phyloP scores from a whole-genome alignment of 2,329 filamentous ascomycete species.

The Apiospora koreana region DNA sequence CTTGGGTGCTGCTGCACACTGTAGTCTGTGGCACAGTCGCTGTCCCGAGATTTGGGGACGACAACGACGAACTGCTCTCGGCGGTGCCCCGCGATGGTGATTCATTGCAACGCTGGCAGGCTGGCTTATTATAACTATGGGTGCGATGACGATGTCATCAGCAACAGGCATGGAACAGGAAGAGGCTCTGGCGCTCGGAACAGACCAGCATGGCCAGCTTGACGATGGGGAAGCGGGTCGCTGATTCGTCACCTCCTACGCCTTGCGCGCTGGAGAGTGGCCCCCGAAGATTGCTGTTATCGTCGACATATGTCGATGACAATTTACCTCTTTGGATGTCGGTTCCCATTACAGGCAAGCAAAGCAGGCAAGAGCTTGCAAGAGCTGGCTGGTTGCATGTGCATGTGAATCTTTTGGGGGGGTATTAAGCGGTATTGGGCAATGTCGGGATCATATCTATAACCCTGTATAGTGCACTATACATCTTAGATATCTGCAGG shows the following conservation, averaged over 20 bases:
- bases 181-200: neutral
- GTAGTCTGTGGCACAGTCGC: neutral
- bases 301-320: neutral
- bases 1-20: neutral
- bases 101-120: neutral
- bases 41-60: neutral
- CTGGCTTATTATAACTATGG: neutral
- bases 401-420: neutral
- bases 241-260: slow-evolving; percentile 7
- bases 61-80: neutral
- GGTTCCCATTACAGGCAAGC: neutral
- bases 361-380: neutral
- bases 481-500: slow-evolving; percentile 3
- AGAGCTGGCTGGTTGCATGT: neutral
- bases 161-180: slow-evolving; percentile 1
- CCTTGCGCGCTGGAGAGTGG: neutral
- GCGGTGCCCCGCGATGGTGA: slow-evolving; percentile 4
- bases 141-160: slow-evolving; percentile 4
- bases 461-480: neutral
- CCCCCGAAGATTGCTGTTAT: neutral
- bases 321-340: neutral
- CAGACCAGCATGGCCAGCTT: neutral
- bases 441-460: neutral
- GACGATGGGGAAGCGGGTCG: slow-evolving; percentile 7
- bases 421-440: slow-evolving; percentile 3